Evolutionary conservation across 2,329 filamentous ascomycete genomes (phyloP).

Genomic region (Corinectria fuckeliana): DNA sequence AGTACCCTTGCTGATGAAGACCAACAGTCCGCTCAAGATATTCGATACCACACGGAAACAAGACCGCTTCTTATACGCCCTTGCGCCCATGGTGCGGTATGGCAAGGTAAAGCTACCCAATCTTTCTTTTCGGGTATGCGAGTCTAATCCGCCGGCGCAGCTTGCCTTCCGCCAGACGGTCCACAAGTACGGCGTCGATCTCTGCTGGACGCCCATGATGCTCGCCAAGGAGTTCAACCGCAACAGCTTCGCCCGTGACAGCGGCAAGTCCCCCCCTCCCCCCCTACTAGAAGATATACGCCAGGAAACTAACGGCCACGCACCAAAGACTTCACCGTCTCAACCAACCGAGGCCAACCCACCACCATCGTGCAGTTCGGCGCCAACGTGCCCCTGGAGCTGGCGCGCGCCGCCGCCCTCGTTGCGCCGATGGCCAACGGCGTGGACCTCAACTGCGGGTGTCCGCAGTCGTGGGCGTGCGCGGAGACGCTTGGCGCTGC

Average conservation of each 20-base stretch:
- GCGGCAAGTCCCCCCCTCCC: conserved; percentile 49
- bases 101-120: conserved; percentile 54
- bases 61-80: conserved; percentile 62
- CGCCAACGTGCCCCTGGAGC: conserved; percentile 64
- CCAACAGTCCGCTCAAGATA: conserved; percentile 62
- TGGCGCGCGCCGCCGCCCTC: conserved; percentile 67
- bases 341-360: conserved; percentile 57
- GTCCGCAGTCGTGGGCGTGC: conserved; percentile 76
- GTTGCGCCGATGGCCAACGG: conserved; percentile 68
- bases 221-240: conserved; percentile 73
- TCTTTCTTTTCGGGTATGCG: neutral
- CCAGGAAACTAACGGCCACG: neutral
- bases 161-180: conserved; percentile 74
- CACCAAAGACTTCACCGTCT: conserved; percentile 64
- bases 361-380: conserved; percentile 74
- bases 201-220: conserved; percentile 77
- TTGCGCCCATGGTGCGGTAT: conserved; percentile 73
- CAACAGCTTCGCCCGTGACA: conserved; percentile 64
- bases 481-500: conserved; percentile 71
- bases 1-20: conserved; percentile 21
- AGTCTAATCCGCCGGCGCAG: conserved; percentile 44
- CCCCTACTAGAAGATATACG: no score
- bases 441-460: conserved; percentile 76
- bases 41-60: conserved; percentile 62
- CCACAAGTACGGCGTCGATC: conserved; percentile 67